Percentiles rank a stretch among this genome's conserved stretches.
Evolutionary conservation across 805 yeast species (phyloP).

Genomic region (Barnettozyma salicaria): DNA sequence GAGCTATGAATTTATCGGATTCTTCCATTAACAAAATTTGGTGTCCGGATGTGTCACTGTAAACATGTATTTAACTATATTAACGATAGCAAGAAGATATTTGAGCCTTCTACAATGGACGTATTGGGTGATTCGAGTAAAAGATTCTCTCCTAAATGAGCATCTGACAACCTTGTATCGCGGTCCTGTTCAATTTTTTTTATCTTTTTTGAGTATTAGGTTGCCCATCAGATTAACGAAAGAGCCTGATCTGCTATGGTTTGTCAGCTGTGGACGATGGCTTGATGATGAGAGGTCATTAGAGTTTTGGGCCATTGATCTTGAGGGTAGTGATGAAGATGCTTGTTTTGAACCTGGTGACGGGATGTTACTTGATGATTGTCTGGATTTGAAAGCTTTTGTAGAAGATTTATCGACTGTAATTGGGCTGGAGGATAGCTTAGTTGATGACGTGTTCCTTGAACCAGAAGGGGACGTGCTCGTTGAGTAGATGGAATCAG

Average conservation of each 20-base stretch:
- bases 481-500: conserved; percentile 5
- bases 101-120: no score
- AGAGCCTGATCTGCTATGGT: conserved; percentile 20
- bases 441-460: conserved; percentile 17
- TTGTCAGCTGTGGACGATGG: conserved; percentile 2
- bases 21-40: background rate
- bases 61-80: no score
- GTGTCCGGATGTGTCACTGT: background rate
- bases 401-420: no score
- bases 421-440: no score
- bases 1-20: background rate
- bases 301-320: conserved; percentile 1
- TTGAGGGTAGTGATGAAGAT: conserved; percentile 6
- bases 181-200: background rate
- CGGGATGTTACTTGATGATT: background rate
- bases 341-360: background rate
- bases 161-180: background rate
- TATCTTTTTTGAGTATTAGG: conserved; percentile 22
- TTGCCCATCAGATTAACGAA: conserved; percentile 26
- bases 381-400: no score
- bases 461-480: conserved; percentile 21
- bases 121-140: no score
- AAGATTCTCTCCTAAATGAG: background rate
- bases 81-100: no score
- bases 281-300: background rate